Percentiles rank a stretch among this genome's conserved stretches.
These are phyloP conservation scores for Neurospora hispaniola DNA, from an alignment of 495 filamentous ascomycete species.

Conservation along the genomic window DNA sequence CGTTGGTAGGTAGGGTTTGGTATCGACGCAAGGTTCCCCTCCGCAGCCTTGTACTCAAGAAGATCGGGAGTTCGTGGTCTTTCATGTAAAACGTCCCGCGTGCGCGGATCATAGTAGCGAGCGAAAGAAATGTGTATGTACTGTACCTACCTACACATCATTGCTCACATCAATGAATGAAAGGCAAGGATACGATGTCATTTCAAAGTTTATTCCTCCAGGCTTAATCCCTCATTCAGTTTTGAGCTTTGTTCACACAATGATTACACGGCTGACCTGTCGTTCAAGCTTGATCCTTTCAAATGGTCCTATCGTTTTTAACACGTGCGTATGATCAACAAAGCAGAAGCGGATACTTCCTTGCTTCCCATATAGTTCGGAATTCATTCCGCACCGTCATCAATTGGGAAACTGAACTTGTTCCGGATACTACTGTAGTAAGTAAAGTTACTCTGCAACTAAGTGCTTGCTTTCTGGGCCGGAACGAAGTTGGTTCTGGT, in stretches of 20 bases:
- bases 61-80: not conserved
- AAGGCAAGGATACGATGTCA: not conserved
- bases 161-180: not conserved
- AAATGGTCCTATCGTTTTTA: not conserved
- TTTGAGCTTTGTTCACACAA: not conserved
- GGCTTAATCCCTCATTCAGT: not conserved
- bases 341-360: not conserved
- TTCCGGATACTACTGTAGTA: not conserved
- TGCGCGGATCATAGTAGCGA: not conserved
- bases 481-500: not conserved
- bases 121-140: too few relatives aligned
- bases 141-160: not conserved
- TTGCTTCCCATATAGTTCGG: not conserved
- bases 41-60: too few relatives aligned
- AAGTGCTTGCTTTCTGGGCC: not conserved
- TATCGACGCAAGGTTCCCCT: too few relatives aligned
- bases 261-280: not conserved
- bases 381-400: not conserved
- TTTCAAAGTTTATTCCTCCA: not conserved
- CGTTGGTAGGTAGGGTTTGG: too few relatives aligned
- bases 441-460: not conserved
- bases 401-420: not conserved
- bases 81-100: not conserved
- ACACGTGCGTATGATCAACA: not conserved
- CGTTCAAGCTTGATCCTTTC: not conserved